A percentile compares a stretch with the other conserved stretches of the same genome.
phyloP scores from a whole-genome alignment of 345 rosid genomes.

The Fremontodendron californicum region DNA sequence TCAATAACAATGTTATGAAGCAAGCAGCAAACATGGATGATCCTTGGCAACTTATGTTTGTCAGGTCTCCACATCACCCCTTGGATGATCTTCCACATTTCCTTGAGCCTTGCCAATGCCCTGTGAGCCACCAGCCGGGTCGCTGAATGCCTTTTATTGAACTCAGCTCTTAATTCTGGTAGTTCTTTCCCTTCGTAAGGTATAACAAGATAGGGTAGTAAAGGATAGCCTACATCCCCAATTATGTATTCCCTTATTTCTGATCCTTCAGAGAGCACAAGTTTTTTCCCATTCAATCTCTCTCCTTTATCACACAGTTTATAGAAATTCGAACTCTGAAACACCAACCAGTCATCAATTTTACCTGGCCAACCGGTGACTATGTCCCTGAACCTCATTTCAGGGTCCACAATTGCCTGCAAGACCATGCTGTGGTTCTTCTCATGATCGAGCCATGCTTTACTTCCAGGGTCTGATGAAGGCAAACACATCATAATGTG shows the following conservation, averaged over 20 bases:
- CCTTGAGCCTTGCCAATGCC: slow-evolving; percentile 52
- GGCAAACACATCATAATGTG: slow-evolving; percentile 51
- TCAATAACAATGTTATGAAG: slow-evolving; percentile 62
- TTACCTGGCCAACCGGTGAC: slow-evolving; percentile 74
- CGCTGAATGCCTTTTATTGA: slow-evolving; percentile 42
- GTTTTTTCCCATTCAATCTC: slow-evolving; percentile 41
- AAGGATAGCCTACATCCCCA: slow-evolving; percentile 55
- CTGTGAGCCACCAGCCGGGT: slow-evolving; percentile 44
- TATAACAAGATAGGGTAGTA: slow-evolving; percentile 53
- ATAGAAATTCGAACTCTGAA: slow-evolving; percentile 43
- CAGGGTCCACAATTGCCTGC: slow-evolving; percentile 57
- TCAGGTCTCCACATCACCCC: slow-evolving; percentile 73
- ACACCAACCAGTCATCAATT: slow-evolving; percentile 39
- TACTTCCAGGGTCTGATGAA: slow-evolving; percentile 39
- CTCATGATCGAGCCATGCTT: slow-evolving; percentile 48
- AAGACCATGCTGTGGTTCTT: slow-evolving; percentile 60
- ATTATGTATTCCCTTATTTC: slow-evolving; percentile 54
- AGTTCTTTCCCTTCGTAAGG: slow-evolving; percentile 47
- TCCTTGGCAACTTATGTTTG: slow-evolving; percentile 54
- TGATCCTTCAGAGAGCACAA: slow-evolving; percentile 36
- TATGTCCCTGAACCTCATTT: slow-evolving; percentile 58
- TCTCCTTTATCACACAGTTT: slow-evolving; percentile 42
- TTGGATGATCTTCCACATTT: slow-evolving; percentile 52
- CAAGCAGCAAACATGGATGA: slow-evolving; percentile 62
- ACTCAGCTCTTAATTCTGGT: slow-evolving; percentile 32